Evolutionary conservation across 257 asterid species (phyloP).

Genomic region (Petunia secreta): DNA sequence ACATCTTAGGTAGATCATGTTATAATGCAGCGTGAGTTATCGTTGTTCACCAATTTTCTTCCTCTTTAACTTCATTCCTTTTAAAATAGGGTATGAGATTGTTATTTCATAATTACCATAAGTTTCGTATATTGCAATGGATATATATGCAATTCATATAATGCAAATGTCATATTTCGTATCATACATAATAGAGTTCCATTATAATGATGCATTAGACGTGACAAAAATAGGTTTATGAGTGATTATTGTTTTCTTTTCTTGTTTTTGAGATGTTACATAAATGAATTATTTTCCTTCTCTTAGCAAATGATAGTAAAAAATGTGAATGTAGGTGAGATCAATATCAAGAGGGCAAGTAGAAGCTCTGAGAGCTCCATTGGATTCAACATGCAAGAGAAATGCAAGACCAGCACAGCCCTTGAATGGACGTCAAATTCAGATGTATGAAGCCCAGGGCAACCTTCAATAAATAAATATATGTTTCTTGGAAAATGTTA

Average conservation of each 20-base stretch:
- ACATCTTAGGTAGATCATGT: too few species aligned
- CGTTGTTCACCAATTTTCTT: too few species aligned
- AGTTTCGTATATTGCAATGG: too few species aligned
- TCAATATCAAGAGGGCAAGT: slow-evolving; percentile 59
- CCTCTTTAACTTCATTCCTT: too few species aligned
- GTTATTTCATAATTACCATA: too few species aligned
- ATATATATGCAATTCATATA: too few species aligned
- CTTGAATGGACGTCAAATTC: slow-evolving; percentile 53
- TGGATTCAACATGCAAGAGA: slow-evolving; percentile 59
- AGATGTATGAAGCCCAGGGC: slow-evolving; percentile 37
- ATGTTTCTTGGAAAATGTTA: background rate
- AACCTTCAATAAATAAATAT: background rate
- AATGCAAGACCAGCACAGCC: slow-evolving; percentile 73
- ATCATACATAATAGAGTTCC: too few species aligned
- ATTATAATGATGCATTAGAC: too few species aligned
- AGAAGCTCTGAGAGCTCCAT: slow-evolving; percentile 54
- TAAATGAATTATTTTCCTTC: background rate
- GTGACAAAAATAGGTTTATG: too few species aligned
- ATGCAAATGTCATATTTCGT: too few species aligned
- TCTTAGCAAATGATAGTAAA: background rate
- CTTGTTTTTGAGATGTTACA: background rate
- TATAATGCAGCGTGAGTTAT: too few species aligned
- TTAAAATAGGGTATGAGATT: too few species aligned
- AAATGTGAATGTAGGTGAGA: slow-evolving; percentile 42
- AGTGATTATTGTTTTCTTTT: background rate